Conservation (phyloP, 345 rosid species). For the Populus deltoides region DNA sequence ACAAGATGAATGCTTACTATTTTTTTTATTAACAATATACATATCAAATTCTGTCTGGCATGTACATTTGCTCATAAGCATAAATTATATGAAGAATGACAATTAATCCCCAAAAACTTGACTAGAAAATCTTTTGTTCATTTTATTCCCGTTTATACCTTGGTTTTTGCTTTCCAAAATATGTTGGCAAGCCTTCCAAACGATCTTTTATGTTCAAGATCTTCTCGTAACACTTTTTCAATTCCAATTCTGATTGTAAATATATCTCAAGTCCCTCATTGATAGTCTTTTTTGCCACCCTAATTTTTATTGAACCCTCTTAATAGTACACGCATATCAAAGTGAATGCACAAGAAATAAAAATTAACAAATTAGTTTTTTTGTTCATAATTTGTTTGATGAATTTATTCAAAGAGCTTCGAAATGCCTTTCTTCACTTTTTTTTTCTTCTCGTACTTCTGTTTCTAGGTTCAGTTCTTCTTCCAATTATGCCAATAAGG, state of each 20-base stretch:
- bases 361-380: not conserved
- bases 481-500: too few relatives aligned
- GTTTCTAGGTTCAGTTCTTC: too few relatives aligned
- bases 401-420: too few relatives aligned
- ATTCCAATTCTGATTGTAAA: conserved; percentile 47
- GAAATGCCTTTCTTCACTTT: too few relatives aligned
- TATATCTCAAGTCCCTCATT: conserved; percentile 62
- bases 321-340: not conserved
- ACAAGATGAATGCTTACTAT: not conserved
- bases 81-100: not conserved
- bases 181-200: conserved; percentile 84
- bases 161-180: conserved; percentile 83
- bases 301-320: conserved; percentile 73
- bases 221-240: conserved; percentile 63
- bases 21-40: not conserved
- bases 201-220: conserved; percentile 66
- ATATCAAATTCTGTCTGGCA: not conserved
- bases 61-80: not conserved
- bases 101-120: not conserved
- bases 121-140: not conserved
- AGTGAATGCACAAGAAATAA: not conserved
- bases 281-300: conserved; percentile 80
- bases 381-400: not conserved
- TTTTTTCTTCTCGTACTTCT: too few relatives aligned
- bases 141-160: conserved; percentile 48